Conservation (phyloP, 768 basidiomycete genomes). For the Amanita polypyramis region DNA sequence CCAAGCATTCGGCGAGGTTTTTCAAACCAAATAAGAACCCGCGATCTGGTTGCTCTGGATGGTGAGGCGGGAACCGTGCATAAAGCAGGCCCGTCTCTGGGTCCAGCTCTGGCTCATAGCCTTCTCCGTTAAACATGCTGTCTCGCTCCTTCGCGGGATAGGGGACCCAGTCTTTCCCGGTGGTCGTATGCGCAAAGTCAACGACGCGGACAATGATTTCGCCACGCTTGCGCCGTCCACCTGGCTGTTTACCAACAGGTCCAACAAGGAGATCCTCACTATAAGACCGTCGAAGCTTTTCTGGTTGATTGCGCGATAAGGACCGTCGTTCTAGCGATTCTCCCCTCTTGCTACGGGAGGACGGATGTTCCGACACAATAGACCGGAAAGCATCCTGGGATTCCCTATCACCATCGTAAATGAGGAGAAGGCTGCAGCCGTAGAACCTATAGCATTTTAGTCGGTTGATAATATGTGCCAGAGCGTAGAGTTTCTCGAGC, state of each 20-base stretch:
- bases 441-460: constrained; percentile 97
- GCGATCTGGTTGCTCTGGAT: constrained; percentile 80
- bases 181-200: constrained; percentile 98
- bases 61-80: constrained; percentile 92
- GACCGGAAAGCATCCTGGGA: constrained; percentile 67
- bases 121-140: constrained; percentile 49
- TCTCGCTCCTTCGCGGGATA: constrained; percentile 40
- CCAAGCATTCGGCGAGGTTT: constrained; percentile 66
- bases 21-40: constrained; percentile 91
- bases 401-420: constrained; percentile 93
- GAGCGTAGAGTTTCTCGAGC: constrained; percentile 85
- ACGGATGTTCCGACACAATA: constrained; percentile 51
- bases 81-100: constrained; percentile 74
- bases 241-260: constrained; percentile 51
- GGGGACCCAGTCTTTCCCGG: constrained; percentile 82
- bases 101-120: constrained; percentile 77
- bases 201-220: constrained; percentile 95
- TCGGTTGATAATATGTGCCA: constrained; percentile 82
- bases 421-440: constrained; percentile 91
- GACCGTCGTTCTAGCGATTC: constrained; percentile 64
- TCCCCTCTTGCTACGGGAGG: constrained; percentile 63
- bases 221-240: constrained; percentile 67
- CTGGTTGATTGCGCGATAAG: constrained; percentile 31
- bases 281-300: constrained; percentile 57
- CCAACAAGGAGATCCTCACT: constrained; percentile 73